Percentiles rank a stretch among this genome's conserved stretches.
phyloP scores from a whole-genome alignment of 2,329 filamentous ascomycete species.

The Pseudogymnoascus sp. region DNA sequence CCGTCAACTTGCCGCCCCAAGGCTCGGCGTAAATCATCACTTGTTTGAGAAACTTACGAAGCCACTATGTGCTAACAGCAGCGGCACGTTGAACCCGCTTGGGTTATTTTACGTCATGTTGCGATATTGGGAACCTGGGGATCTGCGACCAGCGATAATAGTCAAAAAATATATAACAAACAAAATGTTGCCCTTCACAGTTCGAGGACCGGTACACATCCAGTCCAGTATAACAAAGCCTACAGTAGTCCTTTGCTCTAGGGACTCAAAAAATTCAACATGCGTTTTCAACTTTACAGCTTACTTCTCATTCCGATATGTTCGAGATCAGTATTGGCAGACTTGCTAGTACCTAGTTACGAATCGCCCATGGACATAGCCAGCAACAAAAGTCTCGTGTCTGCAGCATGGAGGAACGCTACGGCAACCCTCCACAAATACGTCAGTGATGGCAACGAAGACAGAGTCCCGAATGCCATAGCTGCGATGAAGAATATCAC shows the following conservation, averaged over 20 bases:
- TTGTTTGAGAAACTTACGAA: not conserved
- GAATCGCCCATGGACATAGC: not conserved
- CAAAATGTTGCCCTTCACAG: not conserved
- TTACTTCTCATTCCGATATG: not conserved
- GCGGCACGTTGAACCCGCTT: not conserved
- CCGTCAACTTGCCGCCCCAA: not conserved
- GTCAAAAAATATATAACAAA: not conserved
- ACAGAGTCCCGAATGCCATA: not conserved
- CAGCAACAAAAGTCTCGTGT: not conserved
- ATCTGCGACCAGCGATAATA: not conserved
- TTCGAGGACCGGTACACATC: not conserved
- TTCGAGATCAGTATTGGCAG: not conserved
- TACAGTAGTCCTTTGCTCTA: not conserved
- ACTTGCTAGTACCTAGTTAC: not conserved
- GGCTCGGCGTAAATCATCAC: not conserved
- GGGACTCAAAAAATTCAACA: not conserved
- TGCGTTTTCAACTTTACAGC: not conserved
- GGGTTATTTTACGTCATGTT: not conserved
- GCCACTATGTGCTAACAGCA: not conserved
- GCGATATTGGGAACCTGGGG: not conserved
- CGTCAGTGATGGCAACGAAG: not conserved
- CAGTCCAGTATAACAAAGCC: not conserved
- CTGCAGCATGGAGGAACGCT: not conserved
- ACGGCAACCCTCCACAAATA: not conserved
- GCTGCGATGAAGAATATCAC: slow-evolving; percentile 27